Evolutionary conservation across 306 rosid genomes (phyloP), one percentile per base, ranked within the genome.

Genomic region (Argentina anserina): DNA sequence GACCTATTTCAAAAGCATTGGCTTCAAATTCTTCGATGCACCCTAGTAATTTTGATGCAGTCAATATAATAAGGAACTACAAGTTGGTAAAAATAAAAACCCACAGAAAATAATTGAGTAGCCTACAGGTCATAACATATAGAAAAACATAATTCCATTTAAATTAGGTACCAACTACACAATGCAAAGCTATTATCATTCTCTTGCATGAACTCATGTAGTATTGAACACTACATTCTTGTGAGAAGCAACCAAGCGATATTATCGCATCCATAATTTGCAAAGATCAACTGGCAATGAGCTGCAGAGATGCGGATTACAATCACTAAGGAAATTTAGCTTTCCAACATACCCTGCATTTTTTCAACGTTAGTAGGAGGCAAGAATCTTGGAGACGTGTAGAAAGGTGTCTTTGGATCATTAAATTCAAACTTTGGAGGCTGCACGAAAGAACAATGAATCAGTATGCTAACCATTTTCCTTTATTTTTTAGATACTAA

Each of bases 351-450:
- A 94, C 99, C 96, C 88, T 88, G 99, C 99, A 88, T n/a, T 76
- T 87, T 84, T 77, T 94, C 97, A 73, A 94, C 89, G 88, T 94
- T 94, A 21, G 97, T 85, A n/a, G 99, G 97, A 3, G 99, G 99
- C 45, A 94, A 86, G 84, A 91, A 91, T 85, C 99, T 85, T 45
- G 97, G 97, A 66, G 97, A 94, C 34, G 99, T 94, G 86, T 76
- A 91, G 85, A 94, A 94, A 75, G 99, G 99, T 43, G 99, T 94
- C 86, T 90, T 90, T 47, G 97, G 96, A 77, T 94, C 92, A 83
- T 88, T 85, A 85, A 94, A 91, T 61, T 88, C 86, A 84, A 94
- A 94, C 73, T 88, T 90, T 5, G 97, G 95, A 52, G 85, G 82
- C 99, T 94, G 90, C 81, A 79, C 9, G 55, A 56, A 78, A 75